Evolutionary conservation across 495 filamentous ascomycete species (phyloP).

Genomic region (Xylaria acuta): DNA sequence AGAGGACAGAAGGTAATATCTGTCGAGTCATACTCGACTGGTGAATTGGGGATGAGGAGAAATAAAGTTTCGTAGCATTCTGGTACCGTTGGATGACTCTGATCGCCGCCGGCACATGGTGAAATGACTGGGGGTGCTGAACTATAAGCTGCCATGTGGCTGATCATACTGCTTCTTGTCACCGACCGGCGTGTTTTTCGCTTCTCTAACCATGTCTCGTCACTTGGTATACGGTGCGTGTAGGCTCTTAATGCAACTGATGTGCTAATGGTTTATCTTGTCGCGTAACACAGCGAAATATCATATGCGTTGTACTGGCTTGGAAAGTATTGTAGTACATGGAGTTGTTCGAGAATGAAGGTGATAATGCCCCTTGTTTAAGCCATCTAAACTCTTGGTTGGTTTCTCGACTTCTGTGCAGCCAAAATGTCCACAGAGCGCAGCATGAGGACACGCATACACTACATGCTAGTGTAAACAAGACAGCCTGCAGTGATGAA

Average conservation of each 20-base stretch:
- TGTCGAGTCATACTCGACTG: neutral
- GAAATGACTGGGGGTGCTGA: neutral
- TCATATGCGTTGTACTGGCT: slow-evolving; percentile 3
- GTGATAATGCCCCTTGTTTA: neutral
- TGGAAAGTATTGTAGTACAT: neutral
- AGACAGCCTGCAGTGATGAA: neutral
- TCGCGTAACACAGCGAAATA: neutral
- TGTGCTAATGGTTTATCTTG: neutral
- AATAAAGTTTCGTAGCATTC: neutral
- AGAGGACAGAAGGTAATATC: neutral
- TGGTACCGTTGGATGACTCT: neutral
- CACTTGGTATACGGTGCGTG: neutral
- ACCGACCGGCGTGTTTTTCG: neutral
- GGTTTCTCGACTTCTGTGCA: slow-evolving; percentile 3
- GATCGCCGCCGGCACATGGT: neutral
- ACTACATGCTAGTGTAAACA: too few species aligned
- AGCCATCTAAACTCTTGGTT: neutral
- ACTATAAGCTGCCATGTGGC: slow-evolving; percentile 5
- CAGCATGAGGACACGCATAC: neutral
- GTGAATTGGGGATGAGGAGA: neutral
- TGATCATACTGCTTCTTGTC: neutral
- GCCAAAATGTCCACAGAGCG: neutral
- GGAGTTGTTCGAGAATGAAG: neutral
- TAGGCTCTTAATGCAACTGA: neutral
- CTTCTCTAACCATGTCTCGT: neutral